Percentiles rank a stretch among this genome's conserved stretches.
Conservation (phyloP, 805 yeast genomes). For the Zygosaccharomyces gambellarensis region DNA sequence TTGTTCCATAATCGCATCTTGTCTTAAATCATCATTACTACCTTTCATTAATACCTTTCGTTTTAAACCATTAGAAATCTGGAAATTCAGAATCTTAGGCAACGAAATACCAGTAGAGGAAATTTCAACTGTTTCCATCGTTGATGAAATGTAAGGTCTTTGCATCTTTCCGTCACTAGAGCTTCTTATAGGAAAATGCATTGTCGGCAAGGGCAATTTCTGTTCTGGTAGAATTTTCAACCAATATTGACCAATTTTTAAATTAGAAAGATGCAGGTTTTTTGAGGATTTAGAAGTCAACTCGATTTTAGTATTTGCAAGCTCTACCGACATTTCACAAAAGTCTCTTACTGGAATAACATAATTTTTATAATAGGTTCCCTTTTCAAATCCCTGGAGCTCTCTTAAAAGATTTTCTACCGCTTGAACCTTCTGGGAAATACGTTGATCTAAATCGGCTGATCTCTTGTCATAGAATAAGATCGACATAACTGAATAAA, state of each 20-base stretch:
- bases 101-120: constrained; percentile 81
- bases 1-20: constrained; percentile 97
- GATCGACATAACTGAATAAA: constrained; percentile 59
- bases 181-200: constrained; percentile 38
- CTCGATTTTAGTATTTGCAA: constrained; percentile 44
- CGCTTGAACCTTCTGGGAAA: constrained; percentile 45
- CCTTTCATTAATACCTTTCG: constrained; percentile 70
- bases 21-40: constrained; percentile 87
- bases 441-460: constrained; percentile 34
- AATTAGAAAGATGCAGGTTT: constrained; percentile 29
- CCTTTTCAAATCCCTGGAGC: constrained; percentile 31
- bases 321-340: constrained; percentile 45
- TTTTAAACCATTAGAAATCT: constrained; percentile 51
- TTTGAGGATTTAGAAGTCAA: constrained; percentile 17
- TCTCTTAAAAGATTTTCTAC: constrained; percentile 46
- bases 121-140: constrained; percentile 47
- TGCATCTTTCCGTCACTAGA: constrained; percentile 42
- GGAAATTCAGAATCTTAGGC: constrained; percentile 70
- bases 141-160: constrained; percentile 44
- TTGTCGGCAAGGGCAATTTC: constrained; percentile 65
- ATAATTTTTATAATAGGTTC: constrained; percentile 27
- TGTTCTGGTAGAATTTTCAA: constrained; percentile 39
- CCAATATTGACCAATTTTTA: constrained; percentile 57
- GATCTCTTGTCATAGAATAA: constrained; percentile 40
- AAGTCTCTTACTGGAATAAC: constrained; percentile 46